Conservation (phyloP, 169 alveolate species). For the Cryptosporidium meleagridis region DNA sequence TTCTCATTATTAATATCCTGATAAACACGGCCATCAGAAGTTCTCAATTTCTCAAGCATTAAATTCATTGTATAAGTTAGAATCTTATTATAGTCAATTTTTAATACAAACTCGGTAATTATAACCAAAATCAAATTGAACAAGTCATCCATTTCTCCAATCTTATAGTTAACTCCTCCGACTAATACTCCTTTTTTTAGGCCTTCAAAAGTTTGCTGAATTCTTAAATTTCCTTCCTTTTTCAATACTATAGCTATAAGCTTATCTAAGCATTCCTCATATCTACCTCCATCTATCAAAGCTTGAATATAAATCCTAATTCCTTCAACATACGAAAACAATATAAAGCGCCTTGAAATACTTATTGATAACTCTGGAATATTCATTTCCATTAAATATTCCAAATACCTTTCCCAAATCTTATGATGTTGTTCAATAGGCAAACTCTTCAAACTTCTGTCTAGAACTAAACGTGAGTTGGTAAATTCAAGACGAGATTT, state of each 20-base stretch:
- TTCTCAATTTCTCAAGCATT: slow-evolving; percentile 11
- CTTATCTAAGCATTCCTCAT: slow-evolving; percentile 8
- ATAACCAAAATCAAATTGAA: not conserved
- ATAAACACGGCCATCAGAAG: not conserved
- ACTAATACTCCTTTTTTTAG: not conserved
- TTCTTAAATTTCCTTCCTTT: slow-evolving; percentile 8
- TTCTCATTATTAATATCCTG: not conserved
- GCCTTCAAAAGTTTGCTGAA: not conserved
- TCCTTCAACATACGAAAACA: slow-evolving; percentile 30
- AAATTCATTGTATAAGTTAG: not conserved
- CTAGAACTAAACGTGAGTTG: slow-evolving; percentile 46
- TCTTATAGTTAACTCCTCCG: not conserved
- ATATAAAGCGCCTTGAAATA: slow-evolving; percentile 28
- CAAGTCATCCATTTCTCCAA: slow-evolving; percentile 28
- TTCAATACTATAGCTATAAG: not conserved
- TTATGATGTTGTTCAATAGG: slow-evolving; percentile 30
- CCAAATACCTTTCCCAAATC: slow-evolving; percentile 57
- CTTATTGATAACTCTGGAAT: slow-evolving; percentile 55
- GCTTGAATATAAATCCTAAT: slow-evolving; percentile 38
- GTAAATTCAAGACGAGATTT: slow-evolving; percentile 17
- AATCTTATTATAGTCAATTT: not conserved
- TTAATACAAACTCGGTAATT: slow-evolving; percentile 17
- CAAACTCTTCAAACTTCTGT: slow-evolving; percentile 32
- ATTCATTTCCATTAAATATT: slow-evolving; percentile 11
- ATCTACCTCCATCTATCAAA: slow-evolving; percentile 22